These are phyloP conservation scores for Cladosporium sphaerospermum DNA, from an alignment of 2,329 filamentous ascomycete species.

Conservation along the genomic window DNA sequence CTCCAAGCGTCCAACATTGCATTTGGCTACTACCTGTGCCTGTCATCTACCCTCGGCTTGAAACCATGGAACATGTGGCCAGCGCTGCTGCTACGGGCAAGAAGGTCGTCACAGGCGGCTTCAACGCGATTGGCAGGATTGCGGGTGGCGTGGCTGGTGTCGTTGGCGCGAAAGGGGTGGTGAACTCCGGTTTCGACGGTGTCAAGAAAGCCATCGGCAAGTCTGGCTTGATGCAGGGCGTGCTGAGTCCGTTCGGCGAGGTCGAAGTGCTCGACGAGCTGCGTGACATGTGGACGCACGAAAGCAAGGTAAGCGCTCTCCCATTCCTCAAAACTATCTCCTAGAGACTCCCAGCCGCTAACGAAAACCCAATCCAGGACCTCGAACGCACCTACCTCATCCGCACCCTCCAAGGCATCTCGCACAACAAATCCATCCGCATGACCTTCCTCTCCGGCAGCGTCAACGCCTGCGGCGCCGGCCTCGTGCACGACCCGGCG, in stretches of 20 bases:
- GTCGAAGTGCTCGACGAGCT: constrained; percentile 91
- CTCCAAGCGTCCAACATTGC: constrained; percentile 90
- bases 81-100: constrained; percentile 91
- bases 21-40: constrained; percentile 94
- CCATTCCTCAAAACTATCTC: background rate
- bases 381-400: constrained; percentile 95
- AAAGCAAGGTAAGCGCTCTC: constrained; percentile 62
- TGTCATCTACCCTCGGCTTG: constrained; percentile 81
- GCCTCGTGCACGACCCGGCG: constrained; percentile 86
- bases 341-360: background rate
- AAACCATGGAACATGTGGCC: constrained; percentile 84
- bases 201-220: constrained; percentile 98
- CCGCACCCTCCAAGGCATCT: constrained; percentile 87
- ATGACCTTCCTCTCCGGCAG: constrained; percentile 96
- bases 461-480: constrained; percentile 86
- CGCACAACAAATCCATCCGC: constrained; percentile 88
- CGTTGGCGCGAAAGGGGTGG: constrained; percentile 87
- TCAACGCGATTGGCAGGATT: constrained; percentile 92
- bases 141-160: constrained; percentile 93
- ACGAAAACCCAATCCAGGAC: constrained; percentile 47
- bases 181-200: constrained; percentile 84
- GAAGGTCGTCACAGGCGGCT: constrained; percentile 91
- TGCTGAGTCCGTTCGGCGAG: constrained; percentile 93
- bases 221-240: constrained; percentile 87
- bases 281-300: constrained; percentile 96